Conservation (phyloP, 2,329 filamentous ascomycete genomes). For the Fragosphaeria purpurea region DNA sequence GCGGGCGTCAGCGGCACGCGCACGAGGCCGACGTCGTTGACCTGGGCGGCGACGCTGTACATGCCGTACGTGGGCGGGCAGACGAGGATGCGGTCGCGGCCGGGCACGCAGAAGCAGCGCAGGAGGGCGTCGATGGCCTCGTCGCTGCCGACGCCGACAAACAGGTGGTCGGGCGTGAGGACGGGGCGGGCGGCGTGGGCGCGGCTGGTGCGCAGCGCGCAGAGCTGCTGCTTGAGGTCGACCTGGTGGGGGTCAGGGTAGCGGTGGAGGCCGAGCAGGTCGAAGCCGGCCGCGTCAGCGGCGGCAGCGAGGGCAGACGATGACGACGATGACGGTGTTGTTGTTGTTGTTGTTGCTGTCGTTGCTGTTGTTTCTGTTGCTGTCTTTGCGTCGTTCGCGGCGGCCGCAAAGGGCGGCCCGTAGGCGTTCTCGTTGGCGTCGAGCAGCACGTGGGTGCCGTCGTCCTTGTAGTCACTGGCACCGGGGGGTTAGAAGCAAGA, state of each 20-base stretch:
- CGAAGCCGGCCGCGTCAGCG: conserved; percentile 49
- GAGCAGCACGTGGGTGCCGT: conserved; percentile 89
- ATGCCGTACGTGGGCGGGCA: conserved; percentile 98
- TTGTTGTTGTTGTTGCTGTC: no score
- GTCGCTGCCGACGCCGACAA: conserved; percentile 91
- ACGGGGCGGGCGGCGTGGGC: conserved; percentile 58
- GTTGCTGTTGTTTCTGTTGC: no score
- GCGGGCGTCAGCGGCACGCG: conserved; percentile 71
- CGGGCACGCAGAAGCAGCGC: conserved; percentile 84
- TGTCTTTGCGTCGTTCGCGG: conserved; percentile 16
- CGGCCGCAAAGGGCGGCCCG: conserved; percentile 62
- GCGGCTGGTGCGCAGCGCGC: conserved; percentile 77
- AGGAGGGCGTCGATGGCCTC: conserved; percentile 94
- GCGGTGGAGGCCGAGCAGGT: conserved; percentile 76
- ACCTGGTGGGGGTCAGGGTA: conserved; percentile 95
- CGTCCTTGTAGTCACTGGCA: conserved; percentile 91
- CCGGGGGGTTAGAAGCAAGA: conserved; percentile 18
- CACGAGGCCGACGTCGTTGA: conserved; percentile 83
- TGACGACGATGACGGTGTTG: conserved; percentile 75
- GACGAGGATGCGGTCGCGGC: conserved; percentile 79
- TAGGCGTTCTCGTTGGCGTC: conserved; percentile 98
- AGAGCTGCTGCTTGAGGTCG: conserved; percentile 77
- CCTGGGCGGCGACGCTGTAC: conserved; percentile 88
- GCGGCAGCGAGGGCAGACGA: conserved; percentile 89
- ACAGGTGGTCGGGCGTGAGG: conserved; percentile 73